phyloP scores from a whole-genome alignment of 106 monocot genomes.

The Dioscorea zingiberensis region DNA sequence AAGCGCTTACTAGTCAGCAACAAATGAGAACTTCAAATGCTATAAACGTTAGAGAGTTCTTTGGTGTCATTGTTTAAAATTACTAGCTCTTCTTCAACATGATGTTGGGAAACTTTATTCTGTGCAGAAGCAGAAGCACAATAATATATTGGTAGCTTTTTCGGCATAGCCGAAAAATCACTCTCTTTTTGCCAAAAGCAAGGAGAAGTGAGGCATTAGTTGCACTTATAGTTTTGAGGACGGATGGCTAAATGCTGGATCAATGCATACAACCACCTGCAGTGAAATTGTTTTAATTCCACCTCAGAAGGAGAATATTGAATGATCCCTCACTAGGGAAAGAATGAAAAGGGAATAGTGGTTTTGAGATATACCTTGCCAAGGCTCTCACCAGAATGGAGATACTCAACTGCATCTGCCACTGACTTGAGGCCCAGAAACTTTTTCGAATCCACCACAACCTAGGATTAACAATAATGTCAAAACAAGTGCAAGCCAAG shows the following conservation, averaged over 20 bases:
- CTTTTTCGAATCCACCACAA: constrained; percentile 67
- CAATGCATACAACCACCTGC: constrained; percentile 92
- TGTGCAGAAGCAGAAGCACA: too few relatives aligned
- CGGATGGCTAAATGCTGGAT: constrained; percentile 55
- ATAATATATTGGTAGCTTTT: too few relatives aligned
- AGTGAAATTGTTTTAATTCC: background rate
- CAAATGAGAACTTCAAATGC: too few relatives aligned
- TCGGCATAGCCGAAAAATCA: too few relatives aligned
- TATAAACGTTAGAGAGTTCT: too few relatives aligned
- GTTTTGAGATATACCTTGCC: constrained; percentile 65
- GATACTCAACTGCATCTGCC: constrained; percentile 93
- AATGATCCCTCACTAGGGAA: background rate
- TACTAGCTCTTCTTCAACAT: too few relatives aligned
- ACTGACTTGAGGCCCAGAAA: constrained; percentile 76
- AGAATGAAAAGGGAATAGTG: background rate
- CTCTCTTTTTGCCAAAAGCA: too few relatives aligned
- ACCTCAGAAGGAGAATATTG: constrained; percentile 4
- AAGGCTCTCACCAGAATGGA: constrained; percentile 86
- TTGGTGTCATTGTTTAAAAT: too few relatives aligned
- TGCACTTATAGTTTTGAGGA: constrained; percentile 44
- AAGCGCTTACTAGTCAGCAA: too few relatives aligned
- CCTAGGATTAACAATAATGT: constrained; percentile 20
- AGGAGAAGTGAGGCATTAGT: too few relatives aligned
- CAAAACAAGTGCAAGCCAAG: too few relatives aligned
- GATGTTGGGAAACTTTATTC: too few relatives aligned